Evolutionary conservation across 2,329 filamentous ascomycete species (phyloP).

Genomic region (Microcyclospora pomicola): DNA sequence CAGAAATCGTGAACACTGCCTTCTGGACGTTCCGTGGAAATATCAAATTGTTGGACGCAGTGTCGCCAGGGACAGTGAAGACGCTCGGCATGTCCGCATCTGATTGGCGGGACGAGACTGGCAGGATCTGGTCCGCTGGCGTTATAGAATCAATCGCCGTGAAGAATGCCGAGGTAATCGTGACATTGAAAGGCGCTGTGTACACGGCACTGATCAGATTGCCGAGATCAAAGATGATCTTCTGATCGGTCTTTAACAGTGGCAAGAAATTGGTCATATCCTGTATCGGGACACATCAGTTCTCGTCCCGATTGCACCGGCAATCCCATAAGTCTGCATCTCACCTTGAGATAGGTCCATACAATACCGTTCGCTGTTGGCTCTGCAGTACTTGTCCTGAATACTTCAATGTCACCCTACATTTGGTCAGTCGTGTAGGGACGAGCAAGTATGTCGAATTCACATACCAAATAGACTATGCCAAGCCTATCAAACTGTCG

Average conservation of each 20-base stretch:
- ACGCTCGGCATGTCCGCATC: conserved; percentile 44
- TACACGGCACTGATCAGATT: conserved; percentile 59
- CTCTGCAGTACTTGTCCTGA: conserved; percentile 70
- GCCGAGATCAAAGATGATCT: conserved; percentile 65
- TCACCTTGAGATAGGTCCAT: conserved; percentile 57
- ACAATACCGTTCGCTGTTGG: conserved; percentile 56
- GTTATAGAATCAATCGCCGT: conserved; percentile 30
- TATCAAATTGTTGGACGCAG: conserved; percentile 44
- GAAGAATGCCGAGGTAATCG: conserved; percentile 61
- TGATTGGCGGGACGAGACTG: conserved; percentile 44
- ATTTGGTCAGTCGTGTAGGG: too few species aligned
- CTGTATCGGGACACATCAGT: conserved; percentile 4
- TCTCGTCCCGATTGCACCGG: background rate
- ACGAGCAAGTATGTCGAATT: too few species aligned
- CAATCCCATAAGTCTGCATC: background rate
- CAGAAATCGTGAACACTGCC: conserved; percentile 62
- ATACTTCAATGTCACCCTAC: conserved; percentile 59
- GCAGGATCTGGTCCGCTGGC: conserved; percentile 51
- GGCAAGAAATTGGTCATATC: conserved; percentile 60
- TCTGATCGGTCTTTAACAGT: conserved; percentile 56
- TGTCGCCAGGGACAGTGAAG: conserved; percentile 52
- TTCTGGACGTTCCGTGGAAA: conserved; percentile 54
- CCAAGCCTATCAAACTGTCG: conserved; percentile 66
- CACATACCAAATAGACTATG: conserved; percentile 48
- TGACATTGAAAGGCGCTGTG: conserved; percentile 60